Percentiles rank a stretch among this genome's conserved stretches.
Conservation (phyloP, 768 basidiomycete species). For the Collybiopsis confluens region DNA sequence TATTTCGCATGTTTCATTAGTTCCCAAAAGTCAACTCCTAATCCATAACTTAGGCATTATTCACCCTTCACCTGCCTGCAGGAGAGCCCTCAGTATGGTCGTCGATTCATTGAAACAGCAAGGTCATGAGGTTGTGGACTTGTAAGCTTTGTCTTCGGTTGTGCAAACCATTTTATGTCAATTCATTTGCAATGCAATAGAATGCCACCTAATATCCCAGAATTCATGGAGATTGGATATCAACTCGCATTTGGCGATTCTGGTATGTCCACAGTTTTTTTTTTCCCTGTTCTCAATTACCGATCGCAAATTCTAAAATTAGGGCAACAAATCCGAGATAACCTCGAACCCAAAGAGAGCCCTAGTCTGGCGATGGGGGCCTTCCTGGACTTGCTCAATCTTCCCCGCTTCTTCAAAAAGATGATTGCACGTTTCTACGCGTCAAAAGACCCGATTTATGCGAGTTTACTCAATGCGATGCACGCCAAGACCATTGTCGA, state of each 20-base stretch:
- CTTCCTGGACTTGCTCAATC: constrained; percentile 12
- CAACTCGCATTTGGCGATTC: constrained; percentile 56
- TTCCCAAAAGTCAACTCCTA: constrained; percentile 1
- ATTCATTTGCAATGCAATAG: constrained; percentile 15
- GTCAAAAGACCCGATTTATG: constrained; percentile 31
- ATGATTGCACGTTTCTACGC: constrained; percentile 37
- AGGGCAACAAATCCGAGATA: constrained; percentile 42
- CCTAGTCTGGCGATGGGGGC: constrained; percentile 26
- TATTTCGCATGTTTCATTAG: constrained; percentile 19
- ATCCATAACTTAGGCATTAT: constrained; percentile 41
- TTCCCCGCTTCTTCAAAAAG: constrained; percentile 32
- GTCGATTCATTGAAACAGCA: constrained; percentile 48
- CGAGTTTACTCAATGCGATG: constrained; percentile 33
- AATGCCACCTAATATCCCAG: constrained; percentile 42
- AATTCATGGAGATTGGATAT: constrained; percentile 48
- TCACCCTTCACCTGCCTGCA: constrained; percentile 59
- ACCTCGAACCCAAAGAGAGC: constrained; percentile 29
- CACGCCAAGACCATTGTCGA: constrained; percentile 47
- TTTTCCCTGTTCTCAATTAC: background rate
- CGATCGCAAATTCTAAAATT: background rate
- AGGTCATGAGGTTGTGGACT: constrained; percentile 61
- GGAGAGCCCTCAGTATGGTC: constrained; percentile 49
- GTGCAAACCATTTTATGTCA: background rate
- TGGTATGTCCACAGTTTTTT: constrained; percentile 27
- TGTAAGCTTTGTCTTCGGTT: constrained; percentile 35